Evolutionary conservation across 495 filamentous ascomycete genomes (phyloP).

Genomic region (Aspergillus funiculosus): DNA sequence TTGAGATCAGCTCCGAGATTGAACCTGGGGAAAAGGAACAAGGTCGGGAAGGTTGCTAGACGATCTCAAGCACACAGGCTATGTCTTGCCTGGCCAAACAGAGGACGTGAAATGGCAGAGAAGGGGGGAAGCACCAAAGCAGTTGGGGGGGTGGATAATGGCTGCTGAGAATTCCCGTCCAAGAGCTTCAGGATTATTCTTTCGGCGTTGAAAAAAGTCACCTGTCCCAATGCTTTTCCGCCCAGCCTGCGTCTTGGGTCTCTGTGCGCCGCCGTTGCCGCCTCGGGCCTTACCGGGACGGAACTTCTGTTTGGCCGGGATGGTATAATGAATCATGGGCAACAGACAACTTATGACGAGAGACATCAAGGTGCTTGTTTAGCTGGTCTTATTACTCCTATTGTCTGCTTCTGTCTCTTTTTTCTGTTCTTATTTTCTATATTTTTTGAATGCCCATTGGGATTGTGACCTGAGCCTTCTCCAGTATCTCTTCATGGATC

Average conservation of each 20-base stretch:
- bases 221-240: conserved; percentile 25
- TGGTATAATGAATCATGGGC: conserved; percentile 12
- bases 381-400: not conserved
- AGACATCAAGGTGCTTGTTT: conserved; percentile 1
- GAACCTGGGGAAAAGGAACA: conserved; percentile 17
- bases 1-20: conserved; percentile 32
- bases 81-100: conserved; percentile 13
- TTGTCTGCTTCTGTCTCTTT: not conserved
- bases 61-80: conserved; percentile 16
- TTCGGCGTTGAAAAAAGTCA: conserved; percentile 29
- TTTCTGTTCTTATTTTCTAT: not conserved
- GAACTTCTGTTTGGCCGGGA: conserved; percentile 17
- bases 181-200: conserved; percentile 1
- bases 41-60: conserved; percentile 15
- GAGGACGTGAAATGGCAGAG: not conserved
- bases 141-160: conserved; percentile 1
- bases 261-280: conserved; percentile 23
- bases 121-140: conserved; percentile 8
- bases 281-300: conserved; percentile 21
- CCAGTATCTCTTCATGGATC: not conserved
- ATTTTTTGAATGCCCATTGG: not conserved
- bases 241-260: conserved; percentile 28
- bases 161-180: conserved; percentile 8
- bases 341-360: not conserved
- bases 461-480: not conserved